These are phyloP conservation scores for Wickerhamiella vanderwaltii DNA, from an alignment of 805 yeast species.

Conservation along the genomic window DNA sequence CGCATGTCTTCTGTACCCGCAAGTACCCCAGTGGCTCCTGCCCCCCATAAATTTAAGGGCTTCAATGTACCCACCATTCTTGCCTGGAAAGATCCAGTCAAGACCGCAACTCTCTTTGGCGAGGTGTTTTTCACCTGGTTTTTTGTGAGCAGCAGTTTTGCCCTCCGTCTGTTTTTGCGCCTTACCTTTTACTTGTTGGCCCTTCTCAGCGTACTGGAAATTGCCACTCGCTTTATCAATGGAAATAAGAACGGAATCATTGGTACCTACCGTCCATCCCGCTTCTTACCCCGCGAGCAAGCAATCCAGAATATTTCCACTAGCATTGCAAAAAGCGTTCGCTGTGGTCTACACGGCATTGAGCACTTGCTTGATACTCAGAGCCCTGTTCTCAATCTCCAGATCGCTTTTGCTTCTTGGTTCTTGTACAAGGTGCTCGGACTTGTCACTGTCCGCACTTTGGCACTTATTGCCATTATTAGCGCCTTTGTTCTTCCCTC, in stretches of 20 bases:
- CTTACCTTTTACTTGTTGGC: constrained; percentile 46
- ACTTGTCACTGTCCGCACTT: constrained; percentile 58
- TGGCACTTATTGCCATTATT: constrained; percentile 46
- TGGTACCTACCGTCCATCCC: constrained; percentile 59
- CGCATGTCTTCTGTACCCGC: constrained; percentile 1
- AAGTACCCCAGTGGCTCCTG: constrained; percentile 5
- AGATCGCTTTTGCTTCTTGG: constrained; percentile 61
- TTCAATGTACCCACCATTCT: constrained; percentile 33
- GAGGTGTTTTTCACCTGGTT: constrained; percentile 47
- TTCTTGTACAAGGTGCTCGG: constrained; percentile 60
- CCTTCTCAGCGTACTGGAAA: constrained; percentile 63
- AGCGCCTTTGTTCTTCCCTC: constrained; percentile 64
- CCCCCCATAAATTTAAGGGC: constrained; percentile 16
- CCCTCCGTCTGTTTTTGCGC: constrained; percentile 24
- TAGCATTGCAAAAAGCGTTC: constrained; percentile 28
- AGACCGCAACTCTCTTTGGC: constrained; percentile 52
- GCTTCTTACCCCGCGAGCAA: constrained; percentile 29
- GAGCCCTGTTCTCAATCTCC: constrained; percentile 36
- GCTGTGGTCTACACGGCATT: constrained; percentile 22
- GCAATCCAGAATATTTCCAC: constrained; percentile 34
- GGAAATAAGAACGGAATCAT: constrained; percentile 63
- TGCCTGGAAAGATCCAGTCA: constrained; percentile 65
- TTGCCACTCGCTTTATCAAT: constrained; percentile 53
- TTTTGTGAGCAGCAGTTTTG: constrained; percentile 23
- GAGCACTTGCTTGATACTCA: constrained; percentile 35